A percentile compares a stretch with the other conserved stretches of the same genome.
phyloP scores from a whole-genome alignment of 1,139 yeast species.

The Kodamaea plutei region DNA sequence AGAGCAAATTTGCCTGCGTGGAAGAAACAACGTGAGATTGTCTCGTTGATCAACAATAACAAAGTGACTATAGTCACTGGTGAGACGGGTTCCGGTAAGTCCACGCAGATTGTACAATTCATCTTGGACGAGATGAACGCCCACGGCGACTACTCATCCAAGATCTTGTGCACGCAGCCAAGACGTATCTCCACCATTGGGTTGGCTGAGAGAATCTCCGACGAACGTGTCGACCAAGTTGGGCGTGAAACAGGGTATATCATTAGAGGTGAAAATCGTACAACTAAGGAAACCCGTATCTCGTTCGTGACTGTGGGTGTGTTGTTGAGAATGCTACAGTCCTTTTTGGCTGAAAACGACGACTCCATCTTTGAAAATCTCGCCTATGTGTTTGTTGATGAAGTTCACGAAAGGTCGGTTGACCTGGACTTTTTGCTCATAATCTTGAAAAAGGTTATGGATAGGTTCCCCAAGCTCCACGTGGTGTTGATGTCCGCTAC shows the following conservation, averaged over 20 bases:
- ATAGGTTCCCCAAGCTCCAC: constrained; percentile 50
- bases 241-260: constrained; percentile 87
- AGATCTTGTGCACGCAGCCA: constrained; percentile 89
- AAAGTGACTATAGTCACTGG: constrained; percentile 82
- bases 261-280: constrained; percentile 84
- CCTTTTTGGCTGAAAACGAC: constrained; percentile 21
- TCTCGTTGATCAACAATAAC: constrained; percentile 51
- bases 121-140: constrained; percentile 59
- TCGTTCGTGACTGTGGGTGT: constrained; percentile 93
- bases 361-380: constrained; percentile 48
- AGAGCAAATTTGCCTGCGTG: constrained; percentile 79
- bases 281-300: constrained; percentile 58
- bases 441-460: constrained; percentile 58
- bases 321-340: constrained; percentile 76
- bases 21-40: constrained; percentile 55
- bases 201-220: constrained; percentile 86
- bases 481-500: constrained; percentile 93
- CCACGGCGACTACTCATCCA: constrained; percentile 46
- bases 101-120: constrained; percentile 73
- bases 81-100: constrained; percentile 74
- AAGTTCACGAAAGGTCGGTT: constrained; percentile 91
- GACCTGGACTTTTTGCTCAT: constrained; percentile 86
- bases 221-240: constrained; percentile 63
- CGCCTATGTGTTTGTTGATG: constrained; percentile 79
- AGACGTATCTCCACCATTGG: constrained; percentile 95